Evolutionary conservation across 106 monocot species (phyloP), one percentile per base, ranked within the genome.

Genomic region (Dendrobium chrysotoxum): DNA sequence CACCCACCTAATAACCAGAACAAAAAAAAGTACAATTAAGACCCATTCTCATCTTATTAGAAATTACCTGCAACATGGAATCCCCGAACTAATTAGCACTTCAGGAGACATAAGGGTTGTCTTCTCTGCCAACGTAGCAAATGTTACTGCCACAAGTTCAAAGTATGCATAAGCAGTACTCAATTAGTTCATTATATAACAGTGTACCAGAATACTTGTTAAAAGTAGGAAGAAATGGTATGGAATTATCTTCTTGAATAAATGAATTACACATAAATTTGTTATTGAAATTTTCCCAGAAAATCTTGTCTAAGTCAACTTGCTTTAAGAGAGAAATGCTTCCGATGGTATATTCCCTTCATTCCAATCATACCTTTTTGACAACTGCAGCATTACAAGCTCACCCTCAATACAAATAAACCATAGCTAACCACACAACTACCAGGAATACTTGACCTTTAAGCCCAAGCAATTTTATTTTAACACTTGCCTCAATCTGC

Each of bases 81-180:
- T 90, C 78, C 95, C 95, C 53, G 88, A 92, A 64, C 78, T 79
- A 41, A 91, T 55, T 78, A 99, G 91, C 15, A 95, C 95, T 86
- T 99, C 98, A 79, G 98, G 98, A 83, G 98, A 93, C 88, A 99
- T 91, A 50, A 99, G 89, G 21, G 98, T 95, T 0, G 98, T 95
- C 83, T 95, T 99, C 85, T 99, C 98, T 57, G 85, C 85, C 12
- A 99, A 79, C 72, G 82, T 87, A 84, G 92, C 85, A 86, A 92
- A 99, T 72, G 94, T 95, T 75, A 95, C 95, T 99, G 93, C 68
- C 76, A 87, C 45, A 40, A 82, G 68, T 38, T 81, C 61, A 79
- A 76, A 28, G 21, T 25, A 76, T 47, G 26, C 13, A 76, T 75
- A 7, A 41, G 74, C 5, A 71, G 38, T 71, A 35, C 16, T 71